These are phyloP conservation scores for Solanum microdontum DNA, from an alignment of 257 asterid species.

Conservation along the genomic window DNA sequence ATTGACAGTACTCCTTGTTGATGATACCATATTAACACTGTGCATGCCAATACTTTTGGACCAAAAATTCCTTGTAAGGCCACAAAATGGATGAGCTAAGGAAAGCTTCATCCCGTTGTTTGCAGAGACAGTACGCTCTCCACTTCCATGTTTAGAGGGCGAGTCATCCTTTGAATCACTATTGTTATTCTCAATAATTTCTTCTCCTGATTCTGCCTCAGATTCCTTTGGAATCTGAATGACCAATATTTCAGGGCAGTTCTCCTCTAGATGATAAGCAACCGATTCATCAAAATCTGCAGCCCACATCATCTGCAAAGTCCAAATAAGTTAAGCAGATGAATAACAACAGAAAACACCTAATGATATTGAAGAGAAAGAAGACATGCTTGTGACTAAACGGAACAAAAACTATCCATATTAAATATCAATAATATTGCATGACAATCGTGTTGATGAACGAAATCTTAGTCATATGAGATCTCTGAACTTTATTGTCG, in stretches of 20 bases:
- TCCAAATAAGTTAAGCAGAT: neutral
- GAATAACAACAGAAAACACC: slow-evolving; percentile 1
- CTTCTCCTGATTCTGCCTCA: slow-evolving; percentile 46
- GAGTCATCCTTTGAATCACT: slow-evolving; percentile 26
- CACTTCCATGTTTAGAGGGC: slow-evolving; percentile 38
- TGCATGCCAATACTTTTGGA: slow-evolving; percentile 52
- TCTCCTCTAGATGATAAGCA: slow-evolving; percentile 51
- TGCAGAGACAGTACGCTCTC: slow-evolving; percentile 38
- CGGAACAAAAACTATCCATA: neutral
- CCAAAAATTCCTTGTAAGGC: slow-evolving; percentile 78
- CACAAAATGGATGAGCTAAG: slow-evolving; percentile 69
- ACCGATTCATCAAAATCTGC: slow-evolving; percentile 82
- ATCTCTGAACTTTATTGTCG: neutral
- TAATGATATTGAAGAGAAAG: neutral
- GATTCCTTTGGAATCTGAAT: slow-evolving; percentile 53
- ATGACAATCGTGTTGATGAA: neutral
- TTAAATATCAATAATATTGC: neutral
- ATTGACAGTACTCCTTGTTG: slow-evolving; percentile 68
- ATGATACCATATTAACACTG: slow-evolving; percentile 31
- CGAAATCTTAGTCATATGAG: neutral
- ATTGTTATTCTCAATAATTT: slow-evolving; percentile 29
- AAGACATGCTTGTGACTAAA: neutral
- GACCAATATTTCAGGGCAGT: slow-evolving; percentile 63
- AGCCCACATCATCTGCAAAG: slow-evolving; percentile 96
- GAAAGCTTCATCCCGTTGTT: slow-evolving; percentile 36